Base-by-base conservation (phyloP, 106 monocot species). In the Dendrobium chrysotoxum region DNA sequence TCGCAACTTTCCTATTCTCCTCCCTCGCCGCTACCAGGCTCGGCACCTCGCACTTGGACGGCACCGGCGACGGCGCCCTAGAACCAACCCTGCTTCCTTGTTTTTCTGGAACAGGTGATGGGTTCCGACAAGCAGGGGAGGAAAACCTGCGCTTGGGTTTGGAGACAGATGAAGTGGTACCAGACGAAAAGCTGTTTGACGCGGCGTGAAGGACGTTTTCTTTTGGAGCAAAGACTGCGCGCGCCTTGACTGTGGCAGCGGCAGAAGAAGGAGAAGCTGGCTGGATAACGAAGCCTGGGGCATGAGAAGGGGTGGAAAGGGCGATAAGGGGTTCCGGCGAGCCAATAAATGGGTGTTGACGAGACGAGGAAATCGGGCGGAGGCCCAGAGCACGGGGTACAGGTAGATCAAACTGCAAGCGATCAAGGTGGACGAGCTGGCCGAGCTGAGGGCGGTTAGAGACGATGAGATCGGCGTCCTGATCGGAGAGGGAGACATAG, bases 41-140 rank as follows among this genome's bases (percentile, higher is more conserved):
- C 18, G 95, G 99, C 71, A 99, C 99, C 66, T 81, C 88, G 35
- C 91, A 95, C 54, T 93, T 99, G 18, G 99, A 99, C 30, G 99
- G 99, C 0, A 88, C 85, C 0, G 99, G 99, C 1, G 95, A 99
- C 1, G 88, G 86, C 0, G 99, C 58, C 79, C 95, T 82, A 8
- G 87, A 80, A 0, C 74, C 77, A 11, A 50, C 79, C 75, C 55
- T 80, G 16, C 16, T 6, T 7, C 54, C 17, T 23, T 57, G 50
- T 57, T 5, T 71, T 13, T 17, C 78, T 7, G 40, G n/a, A 31
- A 17, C 81, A 75, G 83, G 12, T 83, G 65, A 12, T 84, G 92
- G 15, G 85, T 86, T 18, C 66, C 64, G 78, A 78, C 4, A 68
- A 83, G 85, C 88, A 0, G 94, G 97, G 3, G 97, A 98, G 2